Percentiles rank a stretch among this genome's conserved stretches.
These are phyloP conservation scores for rapeseed (Brassica napus) DNA, from an alignment of 345 rosid genomes.

Conservation along the genomic window Da-Ae NC_063449.1:4852501-4853000, in stretches of 20 bases:
- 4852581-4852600: constrained; percentile 75
- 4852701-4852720: not conserved
- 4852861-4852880: not conserved
- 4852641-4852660: constrained; percentile 61
- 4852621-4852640: constrained; percentile 79
- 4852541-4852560: constrained; percentile 58
- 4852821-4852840: not conserved
- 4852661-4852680: constrained; percentile 1
- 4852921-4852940: constrained; percentile 41
- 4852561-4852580: constrained; percentile 58
- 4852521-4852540: constrained; percentile 69
- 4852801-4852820: constrained; percentile 15
- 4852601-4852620: constrained; percentile 78
- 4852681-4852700: constrained; percentile 15
- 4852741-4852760: constrained; percentile 6
- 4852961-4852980: constrained; percentile 35
- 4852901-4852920: constrained; percentile 38
- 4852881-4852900: constrained; percentile 24
- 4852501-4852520: constrained; percentile 62
- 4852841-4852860: constrained; percentile 9
- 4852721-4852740: constrained; percentile 48
- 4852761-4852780: constrained; percentile 9
- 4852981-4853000: not conserved
- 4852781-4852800: constrained; percentile 26
- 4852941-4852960: constrained; percentile 35